Evolutionary conservation across 139 green algal genomes (phyloP), one percentile per base, ranked within the genome.

Genomic region (Trebouxia sp.): DNA sequence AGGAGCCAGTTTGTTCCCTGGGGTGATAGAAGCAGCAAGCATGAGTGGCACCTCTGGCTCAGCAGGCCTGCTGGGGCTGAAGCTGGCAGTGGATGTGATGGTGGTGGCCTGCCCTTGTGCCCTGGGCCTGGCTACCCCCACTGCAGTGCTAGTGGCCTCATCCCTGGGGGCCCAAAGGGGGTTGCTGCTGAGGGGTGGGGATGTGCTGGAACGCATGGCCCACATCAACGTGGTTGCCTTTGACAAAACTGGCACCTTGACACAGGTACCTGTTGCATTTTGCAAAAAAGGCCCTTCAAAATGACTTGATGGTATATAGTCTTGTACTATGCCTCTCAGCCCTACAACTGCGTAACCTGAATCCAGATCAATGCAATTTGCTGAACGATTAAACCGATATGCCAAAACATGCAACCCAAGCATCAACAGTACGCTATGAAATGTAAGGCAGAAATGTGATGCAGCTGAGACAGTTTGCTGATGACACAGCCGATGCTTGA

Each of bases 241-340:
- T 78, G 96, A 99, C 83, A 99, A 99, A 85, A 99, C 96, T 6
- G 96, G 96, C 50, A 99, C 97, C 0, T 83, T 99, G 4, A 99
- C 96, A 6, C 65, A 90, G 45, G 95, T 91, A 41, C 35, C n/a
- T n/a, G n/a, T n/a, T n/a, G n/a, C n/a, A 67, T 65, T 84, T 85
- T 4, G n/a, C n/a, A n/a, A n/a, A n/a, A n/a, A n/a, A n/a, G n/a
- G n/a, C n/a, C n/a, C n/a, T n/a, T n/a, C n/a, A n/a, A n/a, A n/a
- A n/a, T n/a, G n/a, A n/a, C n/a, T n/a, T n/a, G n/a, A n/a, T n/a
- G n/a, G n/a, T n/a, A n/a, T n/a, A n/a, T n/a, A n/a, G n/a, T n/a
- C n/a, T n/a, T n/a, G n/a, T n/a, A n/a, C n/a, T n/a, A n/a, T n/a
- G n/a, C n/a, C n/a, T n/a, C n/a, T n/a, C n/a, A n/a, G n/a, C n/a